These are phyloP conservation scores for Yarrowia porcina DNA, from an alignment of 805 yeast genomes.

Conservation along the genomic window DNA sequence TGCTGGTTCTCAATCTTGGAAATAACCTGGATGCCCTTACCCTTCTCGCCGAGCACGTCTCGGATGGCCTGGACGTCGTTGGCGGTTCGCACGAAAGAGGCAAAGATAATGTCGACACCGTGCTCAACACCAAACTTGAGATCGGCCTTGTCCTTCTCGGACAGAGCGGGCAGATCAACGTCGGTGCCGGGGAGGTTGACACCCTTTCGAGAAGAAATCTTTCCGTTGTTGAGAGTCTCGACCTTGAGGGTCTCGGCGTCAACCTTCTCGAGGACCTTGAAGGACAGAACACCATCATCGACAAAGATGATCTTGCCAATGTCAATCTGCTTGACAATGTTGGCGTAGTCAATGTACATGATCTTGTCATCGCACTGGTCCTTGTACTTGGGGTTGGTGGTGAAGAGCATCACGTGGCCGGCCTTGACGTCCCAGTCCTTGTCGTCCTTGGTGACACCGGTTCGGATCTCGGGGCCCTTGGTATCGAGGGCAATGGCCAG, in stretches of 20 bases:
- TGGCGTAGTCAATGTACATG: conserved; percentile 91
- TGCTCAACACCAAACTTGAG: conserved; percentile 94
- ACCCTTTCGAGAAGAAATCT: conserved; percentile 96
- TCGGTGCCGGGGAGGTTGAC: conserved; percentile 98
- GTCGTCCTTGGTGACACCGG: conserved; percentile 85
- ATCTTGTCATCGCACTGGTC: conserved; percentile 68
- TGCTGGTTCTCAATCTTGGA: conserved; percentile 99
- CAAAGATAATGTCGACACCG: conserved; percentile 97
- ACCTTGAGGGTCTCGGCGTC: conserved; percentile 83
- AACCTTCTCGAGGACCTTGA: conserved; percentile 80
- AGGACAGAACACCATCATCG: conserved; percentile 97
- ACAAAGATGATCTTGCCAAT: conserved; percentile 87
- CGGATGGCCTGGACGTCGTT: conserved; percentile 87
- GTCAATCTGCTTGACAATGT: conserved; percentile 91
- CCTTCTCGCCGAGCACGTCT: conserved; percentile 93
- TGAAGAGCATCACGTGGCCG: conserved; percentile 86
- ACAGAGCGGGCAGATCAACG: conserved; percentile 96
- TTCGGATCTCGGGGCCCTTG: conserved; percentile 99
- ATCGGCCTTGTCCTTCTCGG: conserved; percentile 94
- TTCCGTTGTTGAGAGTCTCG: conserved; percentile 88
- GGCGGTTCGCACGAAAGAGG: conserved; percentile 95
- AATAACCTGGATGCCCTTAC: conserved; percentile 92
- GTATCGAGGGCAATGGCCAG: conserved; percentile 98
- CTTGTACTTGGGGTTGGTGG: conserved; percentile 82
- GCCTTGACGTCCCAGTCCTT: conserved; percentile 79